These are phyloP conservation scores for Lepidopterella palustris DNA, from an alignment of 495 filamentous ascomycete genomes.

Conservation along the genomic window DNA sequence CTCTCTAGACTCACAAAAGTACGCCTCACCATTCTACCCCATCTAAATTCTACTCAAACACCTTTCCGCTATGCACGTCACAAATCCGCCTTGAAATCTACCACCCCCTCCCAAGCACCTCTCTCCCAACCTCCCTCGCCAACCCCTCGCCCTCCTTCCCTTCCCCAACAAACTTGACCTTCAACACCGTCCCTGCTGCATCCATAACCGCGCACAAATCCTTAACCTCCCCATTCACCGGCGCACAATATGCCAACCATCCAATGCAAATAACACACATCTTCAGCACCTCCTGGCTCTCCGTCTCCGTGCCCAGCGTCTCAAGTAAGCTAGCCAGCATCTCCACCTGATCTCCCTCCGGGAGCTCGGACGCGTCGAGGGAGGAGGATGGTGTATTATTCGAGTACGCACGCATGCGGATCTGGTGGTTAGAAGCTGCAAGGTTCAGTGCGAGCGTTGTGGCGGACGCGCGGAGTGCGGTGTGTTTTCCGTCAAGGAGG, in stretches of 20 bases:
- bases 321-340: conserved; percentile 71
- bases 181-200: conserved; percentile 50
- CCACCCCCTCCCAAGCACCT: not conserved
- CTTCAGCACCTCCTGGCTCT: conserved; percentile 62
- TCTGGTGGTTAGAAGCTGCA: conserved; percentile 58
- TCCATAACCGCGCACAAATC: conserved; percentile 71
- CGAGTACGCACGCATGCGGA: conserved; percentile 41
- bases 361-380: conserved; percentile 36
- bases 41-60: too few species aligned
- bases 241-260: conserved; percentile 62
- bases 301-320: conserved; percentile 59
- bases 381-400: not conserved
- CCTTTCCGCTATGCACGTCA: not conserved
- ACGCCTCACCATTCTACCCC: too few species aligned
- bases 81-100: not conserved
- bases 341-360: conserved; percentile 67
- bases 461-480: conserved; percentile 62
- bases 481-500: conserved; percentile 49
- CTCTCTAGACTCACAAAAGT: too few species aligned
- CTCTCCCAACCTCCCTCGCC: not conserved
- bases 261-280: conserved; percentile 69
- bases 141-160: not conserved
- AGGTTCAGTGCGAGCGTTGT: conserved; percentile 81
- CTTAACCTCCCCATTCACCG: conserved; percentile 60
- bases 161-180: not conserved